A percentile compares a stretch with the other conserved stretches of the same genome.
Evolutionary conservation across 2,329 filamentous ascomycete species (phyloP).

Genomic region (Lecanicillium sp.): DNA sequence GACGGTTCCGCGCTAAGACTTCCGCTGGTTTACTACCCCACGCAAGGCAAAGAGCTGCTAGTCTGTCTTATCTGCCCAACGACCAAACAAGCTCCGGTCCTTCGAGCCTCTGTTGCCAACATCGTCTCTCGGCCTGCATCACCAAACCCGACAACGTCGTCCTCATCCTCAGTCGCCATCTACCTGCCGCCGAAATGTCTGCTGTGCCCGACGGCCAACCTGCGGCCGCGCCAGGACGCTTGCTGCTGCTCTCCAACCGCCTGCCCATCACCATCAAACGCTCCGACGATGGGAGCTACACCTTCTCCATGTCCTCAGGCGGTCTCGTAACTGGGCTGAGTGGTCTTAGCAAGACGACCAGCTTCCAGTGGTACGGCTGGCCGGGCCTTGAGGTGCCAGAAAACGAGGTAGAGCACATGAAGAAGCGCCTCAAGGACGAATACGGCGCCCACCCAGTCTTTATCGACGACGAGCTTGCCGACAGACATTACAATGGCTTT

Average conservation of each 20-base stretch:
- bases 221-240: constrained; percentile 33
- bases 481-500: constrained; percentile 96
- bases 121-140: too few species aligned
- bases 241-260: constrained; percentile 88
- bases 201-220: constrained; percentile 24
- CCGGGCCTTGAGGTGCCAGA: constrained; percentile 88
- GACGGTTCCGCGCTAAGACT: too few species aligned
- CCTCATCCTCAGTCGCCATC: too few species aligned
- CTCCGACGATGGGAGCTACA: constrained; percentile 82
- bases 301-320: constrained; percentile 93
- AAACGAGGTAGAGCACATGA: constrained; percentile 66
- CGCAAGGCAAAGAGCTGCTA: too few species aligned
- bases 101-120: too few species aligned
- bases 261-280: constrained; percentile 95
- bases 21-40: too few species aligned
- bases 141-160: too few species aligned
- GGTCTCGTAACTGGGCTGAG: constrained; percentile 90
- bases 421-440: constrained; percentile 72
- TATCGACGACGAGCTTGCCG: constrained; percentile 85
- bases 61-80: too few species aligned
- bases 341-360: constrained; percentile 83
- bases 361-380: constrained; percentile 98
- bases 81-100: too few species aligned
- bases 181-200: constrained; percentile 22
- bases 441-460: constrained; percentile 89